phyloP scores from a whole-genome alignment of 495 filamentous ascomycete species.

The Hyaloscypha bicolor region DNA sequence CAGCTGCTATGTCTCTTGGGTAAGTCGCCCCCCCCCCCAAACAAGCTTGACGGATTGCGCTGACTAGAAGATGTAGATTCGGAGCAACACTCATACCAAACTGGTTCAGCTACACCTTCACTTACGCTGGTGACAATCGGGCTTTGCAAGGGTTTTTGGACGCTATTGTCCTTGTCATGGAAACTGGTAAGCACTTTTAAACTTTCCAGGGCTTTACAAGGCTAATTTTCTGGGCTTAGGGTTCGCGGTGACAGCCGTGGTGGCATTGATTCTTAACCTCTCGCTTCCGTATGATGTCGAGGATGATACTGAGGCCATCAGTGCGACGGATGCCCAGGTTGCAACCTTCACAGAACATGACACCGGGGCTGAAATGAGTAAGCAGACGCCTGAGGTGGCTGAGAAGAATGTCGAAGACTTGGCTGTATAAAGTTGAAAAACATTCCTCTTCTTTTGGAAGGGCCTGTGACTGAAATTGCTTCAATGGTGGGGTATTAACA shows the following conservation, averaged over 20 bases:
- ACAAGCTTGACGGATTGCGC: not conserved
- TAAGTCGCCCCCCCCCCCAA: constrained; percentile 36
- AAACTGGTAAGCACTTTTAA: constrained; percentile 55
- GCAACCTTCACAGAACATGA: not conserved
- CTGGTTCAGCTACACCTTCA: constrained; percentile 79
- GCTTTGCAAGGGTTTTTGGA: constrained; percentile 76
- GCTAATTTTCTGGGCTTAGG: no score
- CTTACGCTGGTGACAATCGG: constrained; percentile 66
- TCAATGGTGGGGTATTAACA: no score
- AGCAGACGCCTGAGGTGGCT: not conserved
- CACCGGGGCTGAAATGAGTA: not conserved
- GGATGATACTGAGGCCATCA: constrained; percentile 16
- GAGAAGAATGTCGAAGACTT: not conserved
- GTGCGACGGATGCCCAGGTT: not conserved
- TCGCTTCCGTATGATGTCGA: constrained; percentile 72
- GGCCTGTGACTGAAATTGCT: no score
- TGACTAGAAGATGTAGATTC: constrained; percentile 6
- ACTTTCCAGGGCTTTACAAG: no score
- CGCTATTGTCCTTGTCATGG: constrained; percentile 78
- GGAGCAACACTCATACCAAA: constrained; percentile 81
- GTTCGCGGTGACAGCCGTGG: constrained; percentile 69
- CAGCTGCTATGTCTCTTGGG: constrained; percentile 73
- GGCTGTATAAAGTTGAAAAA: not conserved
- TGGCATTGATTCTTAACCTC: constrained; percentile 74
- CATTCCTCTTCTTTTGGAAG: no score